These are phyloP conservation scores for Amanita rimosa DNA, from an alignment of 768 basidiomycete genomes.

Conservation along the genomic window DNA sequence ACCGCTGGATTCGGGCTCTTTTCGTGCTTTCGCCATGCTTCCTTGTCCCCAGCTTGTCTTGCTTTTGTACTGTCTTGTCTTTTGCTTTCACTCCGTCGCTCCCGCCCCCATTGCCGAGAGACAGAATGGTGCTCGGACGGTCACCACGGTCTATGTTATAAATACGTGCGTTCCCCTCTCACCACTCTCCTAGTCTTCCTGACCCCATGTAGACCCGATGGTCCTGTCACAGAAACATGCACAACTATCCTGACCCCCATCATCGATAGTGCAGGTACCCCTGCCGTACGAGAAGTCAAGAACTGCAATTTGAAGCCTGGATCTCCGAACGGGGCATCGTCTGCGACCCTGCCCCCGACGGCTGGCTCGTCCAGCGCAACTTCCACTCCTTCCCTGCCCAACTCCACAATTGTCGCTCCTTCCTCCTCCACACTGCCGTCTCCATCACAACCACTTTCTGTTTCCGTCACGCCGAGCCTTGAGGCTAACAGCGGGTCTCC, in stretches of 20 bases:
- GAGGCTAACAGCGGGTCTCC: no score
- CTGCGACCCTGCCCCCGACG: slow-evolving; percentile 6
- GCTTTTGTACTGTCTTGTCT: slow-evolving; percentile 26
- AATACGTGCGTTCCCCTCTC: slow-evolving; percentile 29
- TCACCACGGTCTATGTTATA: slow-evolving; percentile 32
- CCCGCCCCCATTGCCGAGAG: slow-evolving; percentile 25
- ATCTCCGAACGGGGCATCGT: slow-evolving; percentile 6
- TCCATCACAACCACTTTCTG: neutral
- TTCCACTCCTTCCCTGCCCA: neutral
- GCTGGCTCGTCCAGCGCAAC: slow-evolving; percentile 1
- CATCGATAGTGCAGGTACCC: slow-evolving; percentile 35
- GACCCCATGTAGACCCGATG: slow-evolving; percentile 28
- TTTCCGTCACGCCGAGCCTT: neutral
- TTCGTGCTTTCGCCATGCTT: slow-evolving; percentile 27
- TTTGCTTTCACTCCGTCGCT: slow-evolving; percentile 20
- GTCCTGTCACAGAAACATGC: slow-evolving; percentile 47
- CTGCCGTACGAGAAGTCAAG: slow-evolving; percentile 38
- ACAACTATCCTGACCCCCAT: slow-evolving; percentile 45
- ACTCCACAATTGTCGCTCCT: neutral
- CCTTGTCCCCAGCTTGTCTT: slow-evolving; percentile 23
- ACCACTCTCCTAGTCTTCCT: slow-evolving; percentile 5
- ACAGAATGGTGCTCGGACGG: slow-evolving; percentile 20
- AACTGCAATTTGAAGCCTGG: slow-evolving; percentile 35
- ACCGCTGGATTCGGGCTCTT: slow-evolving; percentile 42
- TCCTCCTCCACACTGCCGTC: slow-evolving; percentile 6